Base-by-base conservation (phyloP, 257 asterid species). In the Solanum piurae region DNA sequence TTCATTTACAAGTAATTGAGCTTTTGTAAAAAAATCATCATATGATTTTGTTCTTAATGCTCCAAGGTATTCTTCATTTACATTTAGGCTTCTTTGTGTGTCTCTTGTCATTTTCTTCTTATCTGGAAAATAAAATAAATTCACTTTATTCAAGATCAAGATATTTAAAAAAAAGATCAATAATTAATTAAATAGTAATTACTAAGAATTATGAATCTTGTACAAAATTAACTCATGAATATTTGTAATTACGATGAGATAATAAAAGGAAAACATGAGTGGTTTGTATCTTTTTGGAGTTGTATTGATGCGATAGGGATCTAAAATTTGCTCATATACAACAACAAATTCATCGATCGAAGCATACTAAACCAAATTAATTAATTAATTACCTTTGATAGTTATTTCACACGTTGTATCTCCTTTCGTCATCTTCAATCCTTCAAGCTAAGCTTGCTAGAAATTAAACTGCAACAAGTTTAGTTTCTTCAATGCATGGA, bases 31-130 rank as follows among this genome's bases (percentile, higher is more conserved):
- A 91, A 93, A 94, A 37, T 94, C 95, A 2, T 91, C 93, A n/a
- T 86, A 95, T 31, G 98, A 95, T 90, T 94, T 94, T 83, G 97
- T 94, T 86, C 97, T 88, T 6, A 94, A 88, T 10, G 94, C 97
- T 36, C 94, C 89, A 3, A 95, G 93, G 69, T 94, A 95, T 83
- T 95, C 98, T 9, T 94, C 97, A n/a, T 94, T 93, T 12, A 94
- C 92, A 58, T 89, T 89, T 25, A 90, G 86, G 88, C 83, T 87
- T 89, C 64, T 87, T 10, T 83, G n/a, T 13, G 90, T 58, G 12
- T 76, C 91, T 64, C 49, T 88, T 36, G 38, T 49, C 85, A 58
- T 86, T 84, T 89, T 89, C 85, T 86, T 89, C 46, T 88, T 91
- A 79, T 90, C 98, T 95, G 93, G 86, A 91, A 88, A 12, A 10